These are phyloP conservation scores for Microdochium paspali DNA, from an alignment of 2,329 filamentous ascomycete species.

Conservation along the genomic window DNA sequence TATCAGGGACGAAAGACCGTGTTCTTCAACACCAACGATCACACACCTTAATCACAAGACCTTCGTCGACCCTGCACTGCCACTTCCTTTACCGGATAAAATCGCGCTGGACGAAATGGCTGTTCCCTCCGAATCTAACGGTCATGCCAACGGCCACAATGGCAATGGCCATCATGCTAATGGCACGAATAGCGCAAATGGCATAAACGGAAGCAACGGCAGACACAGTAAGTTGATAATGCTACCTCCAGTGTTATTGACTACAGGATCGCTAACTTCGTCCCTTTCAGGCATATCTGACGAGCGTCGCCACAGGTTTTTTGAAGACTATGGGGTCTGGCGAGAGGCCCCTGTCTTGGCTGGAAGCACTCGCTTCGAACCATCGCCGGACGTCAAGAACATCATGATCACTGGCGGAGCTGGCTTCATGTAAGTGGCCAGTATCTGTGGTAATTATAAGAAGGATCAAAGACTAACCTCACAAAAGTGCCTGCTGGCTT, in stretches of 20 bases:
- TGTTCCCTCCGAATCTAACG: neutral
- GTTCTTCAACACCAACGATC: too few relatives aligned
- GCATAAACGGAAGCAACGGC: neutral
- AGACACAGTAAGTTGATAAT: too few relatives aligned
- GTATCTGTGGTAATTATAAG: slow-evolving; percentile 1
- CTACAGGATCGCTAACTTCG: neutral
- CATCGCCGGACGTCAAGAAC: slow-evolving; percentile 61
- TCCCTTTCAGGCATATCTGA: neutral
- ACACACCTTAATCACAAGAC: neutral
- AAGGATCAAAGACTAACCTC: slow-evolving; percentile 10
- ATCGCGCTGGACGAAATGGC: too few relatives aligned
- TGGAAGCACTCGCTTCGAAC: slow-evolving; percentile 62
- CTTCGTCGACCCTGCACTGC: neutral
- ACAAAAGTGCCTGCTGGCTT: slow-evolving; percentile 66
- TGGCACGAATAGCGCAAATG: neutral
- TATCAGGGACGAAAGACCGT: too few relatives aligned
- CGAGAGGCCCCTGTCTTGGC: slow-evolving; percentile 60
- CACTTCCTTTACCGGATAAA: too few relatives aligned
- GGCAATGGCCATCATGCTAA: neutral
- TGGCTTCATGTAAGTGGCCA: slow-evolving; percentile 65
- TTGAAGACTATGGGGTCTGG: slow-evolving; percentile 57
- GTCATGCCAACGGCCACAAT: neutral
- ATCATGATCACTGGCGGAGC: slow-evolving; percentile 79
- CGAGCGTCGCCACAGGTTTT: slow-evolving; percentile 27
- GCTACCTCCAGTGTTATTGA: too few relatives aligned